These are phyloP conservation scores for Xerocomellus amylosporus DNA, from an alignment of 768 basidiomycete species.

Conservation along the genomic window DNA sequence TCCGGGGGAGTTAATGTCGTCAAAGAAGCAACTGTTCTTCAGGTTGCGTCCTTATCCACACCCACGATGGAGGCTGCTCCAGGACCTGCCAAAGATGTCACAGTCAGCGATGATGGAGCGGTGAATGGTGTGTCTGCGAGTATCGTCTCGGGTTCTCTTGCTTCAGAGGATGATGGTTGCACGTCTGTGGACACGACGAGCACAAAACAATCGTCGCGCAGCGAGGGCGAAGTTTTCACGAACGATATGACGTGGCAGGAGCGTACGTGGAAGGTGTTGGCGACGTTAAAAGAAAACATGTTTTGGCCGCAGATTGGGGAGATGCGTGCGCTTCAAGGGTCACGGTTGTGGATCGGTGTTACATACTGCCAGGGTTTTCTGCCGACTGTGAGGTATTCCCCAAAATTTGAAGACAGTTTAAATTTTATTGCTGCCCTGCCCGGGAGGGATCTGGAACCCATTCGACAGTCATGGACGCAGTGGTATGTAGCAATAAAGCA, in stretches of 20 bases:
- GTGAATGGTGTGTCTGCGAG: neutral
- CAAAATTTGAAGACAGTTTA: too few relatives aligned
- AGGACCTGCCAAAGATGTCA: neutral
- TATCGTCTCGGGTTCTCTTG: neutral
- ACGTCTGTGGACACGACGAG: constrained; percentile 5
- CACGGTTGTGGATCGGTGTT: neutral
- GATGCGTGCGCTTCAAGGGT: constrained; percentile 16
- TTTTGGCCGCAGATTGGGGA: constrained; percentile 76
- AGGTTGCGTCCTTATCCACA: neutral
- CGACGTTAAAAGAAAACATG: constrained; percentile 15
- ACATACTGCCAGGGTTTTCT: too few relatives aligned
- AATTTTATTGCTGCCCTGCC: too few relatives aligned
- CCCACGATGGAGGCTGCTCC: neutral
- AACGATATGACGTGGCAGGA: constrained; percentile 72
- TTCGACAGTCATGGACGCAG: too few relatives aligned
- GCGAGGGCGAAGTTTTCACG: constrained; percentile 30
- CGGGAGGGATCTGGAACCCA: too few relatives aligned
- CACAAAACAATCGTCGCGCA: constrained; percentile 25
- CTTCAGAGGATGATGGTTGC: neutral
- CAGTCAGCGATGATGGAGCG: neutral
- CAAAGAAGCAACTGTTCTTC: neutral
- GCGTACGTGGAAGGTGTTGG: constrained; percentile 77
- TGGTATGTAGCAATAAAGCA: too few relatives aligned
- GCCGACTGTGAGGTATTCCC: too few relatives aligned
- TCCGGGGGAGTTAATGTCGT: neutral